A percentile compares a stretch with the other conserved stretches of the same genome.
Evolutionary conservation across 345 rosid genomes (phyloP).

Genomic region (Eucalyptus regnans): DNA sequence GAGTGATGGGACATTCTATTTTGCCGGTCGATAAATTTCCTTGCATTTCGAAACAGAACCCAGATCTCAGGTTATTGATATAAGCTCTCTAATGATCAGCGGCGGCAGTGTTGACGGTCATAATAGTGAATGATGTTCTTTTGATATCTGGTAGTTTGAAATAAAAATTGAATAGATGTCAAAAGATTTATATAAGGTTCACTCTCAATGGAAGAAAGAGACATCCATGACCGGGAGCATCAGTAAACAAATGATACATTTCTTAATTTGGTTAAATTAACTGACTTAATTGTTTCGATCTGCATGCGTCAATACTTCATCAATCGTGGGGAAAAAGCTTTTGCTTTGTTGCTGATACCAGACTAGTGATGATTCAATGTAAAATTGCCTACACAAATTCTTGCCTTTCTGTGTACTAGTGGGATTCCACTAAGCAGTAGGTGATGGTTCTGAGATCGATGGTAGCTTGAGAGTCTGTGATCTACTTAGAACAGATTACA

Average conservation of each 20-base stretch:
- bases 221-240: neutral
- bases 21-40: neutral
- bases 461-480: neutral
- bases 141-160: neutral
- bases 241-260: neutral
- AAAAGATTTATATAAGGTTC: neutral
- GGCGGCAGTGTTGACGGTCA: neutral
- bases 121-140: neutral
- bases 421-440: neutral
- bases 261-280: neutral
- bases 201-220: neutral
- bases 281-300: neutral
- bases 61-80: neutral
- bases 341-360: neutral
- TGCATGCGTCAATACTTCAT: neutral
- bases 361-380: neutral
- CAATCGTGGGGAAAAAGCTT: neutral
- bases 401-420: neutral
- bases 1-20: neutral
- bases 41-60: neutral
- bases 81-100: neutral
- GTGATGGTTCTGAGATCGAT: neutral
- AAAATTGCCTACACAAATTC: neutral
- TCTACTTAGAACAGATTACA: neutral
- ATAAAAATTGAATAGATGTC: neutral